phyloP scores from a whole-genome alignment of 2,329 filamentous ascomycete species.

The Nakataea oryzae region DNA sequence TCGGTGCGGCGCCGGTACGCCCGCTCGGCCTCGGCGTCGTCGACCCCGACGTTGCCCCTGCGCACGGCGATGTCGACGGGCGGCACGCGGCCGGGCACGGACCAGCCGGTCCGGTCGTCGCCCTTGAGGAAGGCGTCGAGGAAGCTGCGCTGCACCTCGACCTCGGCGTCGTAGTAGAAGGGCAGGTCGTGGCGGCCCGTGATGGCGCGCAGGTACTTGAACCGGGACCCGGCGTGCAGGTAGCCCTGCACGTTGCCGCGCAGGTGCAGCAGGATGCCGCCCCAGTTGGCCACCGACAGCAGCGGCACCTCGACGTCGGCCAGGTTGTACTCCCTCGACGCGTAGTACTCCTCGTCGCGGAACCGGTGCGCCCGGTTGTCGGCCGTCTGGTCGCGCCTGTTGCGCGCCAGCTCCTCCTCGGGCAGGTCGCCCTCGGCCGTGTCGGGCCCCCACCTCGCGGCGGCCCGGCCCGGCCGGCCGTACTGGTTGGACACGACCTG shows the following conservation, averaged over 20 bases:
- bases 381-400: conserved; percentile 34
- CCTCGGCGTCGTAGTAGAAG: conserved; percentile 61
- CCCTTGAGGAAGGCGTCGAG: conserved; percentile 62
- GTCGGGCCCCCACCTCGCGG: conserved; percentile 40
- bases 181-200: conserved; percentile 61
- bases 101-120: conserved; percentile 53
- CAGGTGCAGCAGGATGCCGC: conserved; percentile 58
- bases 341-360: conserved; percentile 54
- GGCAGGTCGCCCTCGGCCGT: conserved; percentile 49
- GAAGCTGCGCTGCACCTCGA: conserved; percentile 57
- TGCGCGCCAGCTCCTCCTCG: conserved; percentile 36
- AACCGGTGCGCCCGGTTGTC: conserved; percentile 41
- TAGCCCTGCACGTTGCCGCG: conserved; percentile 61
- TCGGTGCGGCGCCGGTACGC: conserved; percentile 44
- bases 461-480: conserved; percentile 38
- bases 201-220: conserved; percentile 62
- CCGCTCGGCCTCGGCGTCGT: conserved; percentile 50
- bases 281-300: conserved; percentile 60
- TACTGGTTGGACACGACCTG: conserved; percentile 62
- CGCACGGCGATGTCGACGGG: conserved; percentile 51
- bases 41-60: conserved; percentile 57
- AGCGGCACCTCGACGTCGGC: conserved; percentile 58
- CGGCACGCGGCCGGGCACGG: conserved; percentile 42
- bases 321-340: conserved; percentile 53
- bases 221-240: conserved; percentile 48